Evolutionary conservation across 768 basidiomycete species (phyloP), one percentile per base, ranked within the genome.

Genomic region (Lyophyllum semitale): DNA sequence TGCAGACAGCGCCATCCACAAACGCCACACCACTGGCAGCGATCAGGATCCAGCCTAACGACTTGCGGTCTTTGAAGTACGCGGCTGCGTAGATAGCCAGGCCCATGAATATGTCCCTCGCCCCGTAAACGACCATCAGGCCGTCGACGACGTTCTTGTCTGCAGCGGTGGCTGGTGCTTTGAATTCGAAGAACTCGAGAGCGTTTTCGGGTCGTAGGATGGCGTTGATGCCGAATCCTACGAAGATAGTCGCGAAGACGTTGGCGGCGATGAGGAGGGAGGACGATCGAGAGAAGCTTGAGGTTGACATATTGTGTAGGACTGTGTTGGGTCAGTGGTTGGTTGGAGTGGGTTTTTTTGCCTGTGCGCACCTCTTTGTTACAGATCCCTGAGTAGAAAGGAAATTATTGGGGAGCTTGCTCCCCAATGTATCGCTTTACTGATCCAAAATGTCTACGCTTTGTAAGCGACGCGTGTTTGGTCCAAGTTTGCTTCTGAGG

Each of bases 61-160:
- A 20, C 48, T 55, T 59, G 32, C 53, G 57, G 57, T 50, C 48
- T 27, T 54, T 48, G 40, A 44, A 55, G 46, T 42, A 59, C 18
- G 57, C 54, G 5, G 40, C 53, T 25, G 54, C 23, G 48, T 55
- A 51, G 23, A 58, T 58, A 17, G 57, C 57, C 17, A 58, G 25
- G 45, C 57, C 57, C 57, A 58, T 58, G 45, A 58, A 58, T 23
- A 58, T 49, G 57, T 58, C 57, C 38, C 57, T 46, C 18, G 35
- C 57, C 29, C 57, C 57, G 30, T 58, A 58, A 33, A 54, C 25
- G 7, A 43, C 52, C 57, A 58, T 54, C 26, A 59, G 57, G 47
- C 54, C 43, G 46, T 59, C 57, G 47, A 59, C 57, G 18, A 55
- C 18, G 20, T 55, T 49, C 23, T 53, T 1, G 32, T 55, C 53